These are phyloP conservation scores for Ophiocordyceps sinensis DNA, from an alignment of 2,329 filamentous ascomycete species.

Conservation along the genomic window DNA sequence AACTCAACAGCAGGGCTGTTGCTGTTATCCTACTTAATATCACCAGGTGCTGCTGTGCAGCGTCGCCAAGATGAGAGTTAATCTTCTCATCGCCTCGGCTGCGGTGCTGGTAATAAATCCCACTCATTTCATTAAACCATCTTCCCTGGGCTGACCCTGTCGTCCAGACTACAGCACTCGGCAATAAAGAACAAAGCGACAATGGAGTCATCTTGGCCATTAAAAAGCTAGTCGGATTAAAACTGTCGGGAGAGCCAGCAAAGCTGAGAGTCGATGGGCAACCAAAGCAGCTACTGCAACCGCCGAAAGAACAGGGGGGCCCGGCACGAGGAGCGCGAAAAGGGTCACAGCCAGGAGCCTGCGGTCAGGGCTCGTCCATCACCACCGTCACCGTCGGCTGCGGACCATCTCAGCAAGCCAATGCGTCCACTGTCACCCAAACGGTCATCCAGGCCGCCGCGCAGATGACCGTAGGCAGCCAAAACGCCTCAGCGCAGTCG, in stretches of 20 bases:
- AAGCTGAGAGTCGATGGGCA: not conserved
- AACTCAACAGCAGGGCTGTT: constrained; percentile 3
- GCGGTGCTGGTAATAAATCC: constrained; percentile 5
- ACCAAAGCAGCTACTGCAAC: not conserved
- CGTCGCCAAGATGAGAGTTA: constrained; percentile 7
- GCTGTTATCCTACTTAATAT: not conserved
- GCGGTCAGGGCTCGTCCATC: no score
- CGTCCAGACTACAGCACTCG: not conserved
- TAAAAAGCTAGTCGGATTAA: no score
- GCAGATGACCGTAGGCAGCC: no score
- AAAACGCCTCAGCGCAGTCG: no score
- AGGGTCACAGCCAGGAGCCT: not conserved
- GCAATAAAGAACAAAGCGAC: not conserved
- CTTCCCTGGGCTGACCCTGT: not conserved
- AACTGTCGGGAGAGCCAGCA: no score
- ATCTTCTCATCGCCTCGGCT: constrained; percentile 6
- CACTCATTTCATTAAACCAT: not conserved
- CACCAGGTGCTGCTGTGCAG: not conserved
- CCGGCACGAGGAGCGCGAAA: not conserved
- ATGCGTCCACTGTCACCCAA: no score
- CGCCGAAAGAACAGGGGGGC: not conserved
- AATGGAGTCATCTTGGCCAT: no score
- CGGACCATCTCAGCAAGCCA: no score
- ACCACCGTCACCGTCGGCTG: no score
- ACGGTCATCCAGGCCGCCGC: no score